Conservation (phyloP, 1,284 basidiomycete genomes). For the Pisolithus thermaeus region DNA sequence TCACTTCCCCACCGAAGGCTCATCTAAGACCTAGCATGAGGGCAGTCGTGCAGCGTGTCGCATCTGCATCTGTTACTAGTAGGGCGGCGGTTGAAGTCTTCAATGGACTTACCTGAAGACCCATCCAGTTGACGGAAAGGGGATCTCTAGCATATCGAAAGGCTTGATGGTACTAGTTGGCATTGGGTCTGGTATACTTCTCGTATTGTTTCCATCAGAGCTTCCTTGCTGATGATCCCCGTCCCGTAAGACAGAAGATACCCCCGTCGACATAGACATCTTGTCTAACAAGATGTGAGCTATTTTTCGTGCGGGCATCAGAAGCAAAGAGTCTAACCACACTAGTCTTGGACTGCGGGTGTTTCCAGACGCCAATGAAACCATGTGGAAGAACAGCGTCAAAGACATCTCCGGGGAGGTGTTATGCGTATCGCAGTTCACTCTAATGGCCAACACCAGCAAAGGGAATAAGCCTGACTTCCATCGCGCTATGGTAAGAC, state of each 20-base stretch:
- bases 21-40: constrained; percentile 43
- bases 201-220: not conserved
- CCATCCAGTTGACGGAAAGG: constrained; percentile 56
- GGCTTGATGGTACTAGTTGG: constrained; percentile 88
- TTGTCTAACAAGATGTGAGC: constrained; percentile 77
- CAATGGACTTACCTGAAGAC: not conserved
- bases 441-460: constrained; percentile 78
- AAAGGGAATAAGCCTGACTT: constrained; percentile 90
- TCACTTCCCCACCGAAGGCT: too few species aligned
- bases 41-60: constrained; percentile 72
- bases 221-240: constrained; percentile 3
- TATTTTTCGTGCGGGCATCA: not conserved
- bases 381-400: constrained; percentile 80
- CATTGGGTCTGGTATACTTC: constrained; percentile 65
- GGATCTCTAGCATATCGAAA: constrained; percentile 73
- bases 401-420: constrained; percentile 83
- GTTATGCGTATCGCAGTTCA: constrained; percentile 90
- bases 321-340: not conserved
- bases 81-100: constrained; percentile 12
- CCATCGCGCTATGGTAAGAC: constrained; percentile 77
- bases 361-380: constrained; percentile 57
- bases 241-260: constrained; percentile 60
- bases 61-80: constrained; percentile 72
- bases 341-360: constrained; percentile 62
- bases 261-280: constrained; percentile 57